phyloP scores from a whole-genome alignment of 192 early-diverging fungal species.

The Ambispora gerdemannii region DNA sequence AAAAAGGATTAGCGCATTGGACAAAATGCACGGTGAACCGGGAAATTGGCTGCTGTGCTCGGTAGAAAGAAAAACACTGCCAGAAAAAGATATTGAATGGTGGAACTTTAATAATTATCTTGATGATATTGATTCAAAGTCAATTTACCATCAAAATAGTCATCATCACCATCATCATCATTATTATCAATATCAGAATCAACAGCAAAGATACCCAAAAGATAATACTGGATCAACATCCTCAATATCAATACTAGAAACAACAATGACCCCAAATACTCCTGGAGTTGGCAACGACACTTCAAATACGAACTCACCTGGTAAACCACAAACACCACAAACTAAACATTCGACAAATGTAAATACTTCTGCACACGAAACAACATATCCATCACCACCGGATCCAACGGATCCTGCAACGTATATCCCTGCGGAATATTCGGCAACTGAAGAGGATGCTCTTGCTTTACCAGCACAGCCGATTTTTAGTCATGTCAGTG shows the following conservation, averaged over 20 bases:
- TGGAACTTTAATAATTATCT: background rate
- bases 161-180: no score
- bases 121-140: background rate
- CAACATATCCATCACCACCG: background rate
- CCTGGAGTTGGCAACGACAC: background rate
- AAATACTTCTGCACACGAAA: background rate
- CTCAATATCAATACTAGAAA: background rate
- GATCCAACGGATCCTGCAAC: background rate
- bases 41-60: background rate
- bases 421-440: background rate
- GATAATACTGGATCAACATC: background rate
- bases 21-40: background rate
- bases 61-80: background rate
- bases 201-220: background rate
- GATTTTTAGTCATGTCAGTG: background rate
- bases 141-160: no score
- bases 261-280: background rate
- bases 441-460: background rate
- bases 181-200: background rate
- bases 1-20: background rate
- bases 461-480: background rate
- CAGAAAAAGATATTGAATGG: background rate
- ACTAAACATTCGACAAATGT: background rate
- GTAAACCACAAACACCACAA: background rate
- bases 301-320: background rate